Conservation (phyloP, 2,329 filamentous ascomycete species). For the Botrytis aclada region DNA sequence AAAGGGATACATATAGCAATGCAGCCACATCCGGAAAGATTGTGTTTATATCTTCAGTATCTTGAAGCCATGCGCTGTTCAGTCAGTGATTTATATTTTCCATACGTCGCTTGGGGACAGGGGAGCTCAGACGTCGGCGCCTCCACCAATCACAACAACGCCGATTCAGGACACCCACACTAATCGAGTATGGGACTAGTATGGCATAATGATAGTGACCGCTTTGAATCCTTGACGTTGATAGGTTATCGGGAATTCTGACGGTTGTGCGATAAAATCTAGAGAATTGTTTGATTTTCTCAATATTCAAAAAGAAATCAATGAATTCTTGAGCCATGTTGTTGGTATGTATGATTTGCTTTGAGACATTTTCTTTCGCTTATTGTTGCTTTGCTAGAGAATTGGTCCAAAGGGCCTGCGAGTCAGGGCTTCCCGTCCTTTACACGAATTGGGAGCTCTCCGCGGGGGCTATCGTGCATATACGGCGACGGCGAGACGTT, state of each 20-base stretch:
- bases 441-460: constrained; percentile 29
- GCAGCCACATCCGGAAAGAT: background rate
- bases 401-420: constrained; percentile 35
- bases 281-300: constrained; percentile 11
- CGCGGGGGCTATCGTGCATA: constrained; percentile 30
- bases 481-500: constrained; percentile 35
- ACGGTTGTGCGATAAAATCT: constrained; percentile 5
- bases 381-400: constrained; percentile 12
- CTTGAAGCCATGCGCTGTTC: background rate
- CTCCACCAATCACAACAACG: constrained; percentile 14
- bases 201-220: background rate
- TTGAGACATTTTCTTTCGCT: background rate
- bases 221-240: background rate
- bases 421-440: constrained; percentile 31
- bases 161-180: background rate
- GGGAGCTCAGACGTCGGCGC: background rate
- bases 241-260: constrained; percentile 4
- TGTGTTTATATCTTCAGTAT: background rate
- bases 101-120: background rate
- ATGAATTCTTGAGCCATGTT: constrained; percentile 20
- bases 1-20: background rate
- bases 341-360: background rate
- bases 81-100: background rate
- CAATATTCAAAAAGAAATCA: background rate
- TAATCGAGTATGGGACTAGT: background rate